phyloP scores from a whole-genome alignment of 495 filamentous ascomycete species.

The Lophiostoma macrostomum region DNA sequence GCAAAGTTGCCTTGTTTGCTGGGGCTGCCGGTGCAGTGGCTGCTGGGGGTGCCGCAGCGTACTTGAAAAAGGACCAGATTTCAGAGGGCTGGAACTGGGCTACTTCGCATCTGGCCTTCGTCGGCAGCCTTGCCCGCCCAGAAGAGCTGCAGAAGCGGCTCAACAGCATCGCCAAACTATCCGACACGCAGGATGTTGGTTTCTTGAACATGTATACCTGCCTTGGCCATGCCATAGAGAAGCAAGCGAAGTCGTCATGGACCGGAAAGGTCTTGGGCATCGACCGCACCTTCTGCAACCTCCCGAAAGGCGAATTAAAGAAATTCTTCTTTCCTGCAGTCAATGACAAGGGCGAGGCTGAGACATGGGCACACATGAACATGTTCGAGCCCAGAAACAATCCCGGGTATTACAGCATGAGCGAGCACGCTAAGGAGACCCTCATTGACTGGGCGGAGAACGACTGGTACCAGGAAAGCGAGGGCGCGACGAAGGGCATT shows the following conservation, averaged over 20 bases:
- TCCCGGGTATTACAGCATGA: constrained; percentile 69
- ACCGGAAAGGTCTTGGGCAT: constrained; percentile 51
- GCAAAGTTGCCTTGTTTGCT: constrained; percentile 76
- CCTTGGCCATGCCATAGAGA: constrained; percentile 59
- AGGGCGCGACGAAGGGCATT: constrained; percentile 13
- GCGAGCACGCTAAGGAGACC: constrained; percentile 62
- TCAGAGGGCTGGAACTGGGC: constrained; percentile 73
- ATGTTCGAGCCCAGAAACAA: constrained; percentile 86
- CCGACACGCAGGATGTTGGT: constrained; percentile 55
- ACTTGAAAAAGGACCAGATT: constrained; percentile 76
- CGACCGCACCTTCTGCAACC: constrained; percentile 77
- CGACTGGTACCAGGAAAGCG: constrained; percentile 34
- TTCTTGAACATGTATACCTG: constrained; percentile 82
- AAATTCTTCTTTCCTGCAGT: constrained; percentile 61
- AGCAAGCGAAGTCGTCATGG: constrained; percentile 43
- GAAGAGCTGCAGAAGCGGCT: constrained; percentile 73
- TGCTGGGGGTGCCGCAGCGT: constrained; percentile 77
- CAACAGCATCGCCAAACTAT: constrained; percentile 54
- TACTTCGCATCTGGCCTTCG: constrained; percentile 89
- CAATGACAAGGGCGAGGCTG: constrained; percentile 75
- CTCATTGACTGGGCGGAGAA: constrained; percentile 54
- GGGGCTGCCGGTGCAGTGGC: constrained; percentile 79
- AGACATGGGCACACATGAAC: constrained; percentile 76
- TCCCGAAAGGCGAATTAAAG: constrained; percentile 56
- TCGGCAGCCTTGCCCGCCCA: constrained; percentile 76